Conservation (phyloP, 192 early-diverging fungal genomes). For the Lunasporangiospora selenospora region DNA sequence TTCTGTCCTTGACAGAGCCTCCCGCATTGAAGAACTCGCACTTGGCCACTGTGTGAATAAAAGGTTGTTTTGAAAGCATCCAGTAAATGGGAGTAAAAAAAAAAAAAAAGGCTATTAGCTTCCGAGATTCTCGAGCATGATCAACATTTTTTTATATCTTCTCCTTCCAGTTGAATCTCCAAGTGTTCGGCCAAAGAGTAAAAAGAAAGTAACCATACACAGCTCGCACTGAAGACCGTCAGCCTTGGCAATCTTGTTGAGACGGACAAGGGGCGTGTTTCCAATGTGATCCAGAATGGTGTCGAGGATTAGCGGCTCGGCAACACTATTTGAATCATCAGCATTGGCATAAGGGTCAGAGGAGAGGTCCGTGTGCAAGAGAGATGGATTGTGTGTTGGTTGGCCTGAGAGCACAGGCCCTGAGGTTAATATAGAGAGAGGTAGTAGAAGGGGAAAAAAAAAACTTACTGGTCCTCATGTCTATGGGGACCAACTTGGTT, state of each 20-base stretch:
- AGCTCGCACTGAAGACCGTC: slow-evolving; percentile 93
- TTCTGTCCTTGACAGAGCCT: slow-evolving; percentile 97
- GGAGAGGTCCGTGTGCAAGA: no score
- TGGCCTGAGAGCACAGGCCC: background rate
- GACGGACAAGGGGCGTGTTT: slow-evolving; percentile 89
- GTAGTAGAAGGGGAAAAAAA: background rate
- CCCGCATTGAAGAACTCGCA: slow-evolving; percentile 98
- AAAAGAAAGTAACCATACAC: no score
- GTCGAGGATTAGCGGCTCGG: slow-evolving; percentile 76
- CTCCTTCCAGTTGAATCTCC: no score
- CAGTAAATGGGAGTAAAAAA: no score
- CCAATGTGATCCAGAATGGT: slow-evolving; percentile 93
- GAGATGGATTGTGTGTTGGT: no score
- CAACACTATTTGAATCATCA: slow-evolving; percentile 42
- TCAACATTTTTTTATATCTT: no score
- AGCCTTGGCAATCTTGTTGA: slow-evolving; percentile 82
- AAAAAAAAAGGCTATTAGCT: slow-evolving; percentile 13
- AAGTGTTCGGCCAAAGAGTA: no score
- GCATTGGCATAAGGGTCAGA: no score
- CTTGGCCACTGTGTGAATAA: slow-evolving; percentile 69
- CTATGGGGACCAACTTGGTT: slow-evolving; percentile 2
- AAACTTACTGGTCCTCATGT: slow-evolving; percentile 4
- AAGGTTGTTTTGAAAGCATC: background rate
- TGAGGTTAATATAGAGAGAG: background rate
- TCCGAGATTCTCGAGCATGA: background rate